Percentiles rank a stretch among this genome's conserved stretches.
Evolutionary conservation across 2,329 filamentous ascomycete species (phyloP).

Genomic region (Penicillium brasilianum): DNA sequence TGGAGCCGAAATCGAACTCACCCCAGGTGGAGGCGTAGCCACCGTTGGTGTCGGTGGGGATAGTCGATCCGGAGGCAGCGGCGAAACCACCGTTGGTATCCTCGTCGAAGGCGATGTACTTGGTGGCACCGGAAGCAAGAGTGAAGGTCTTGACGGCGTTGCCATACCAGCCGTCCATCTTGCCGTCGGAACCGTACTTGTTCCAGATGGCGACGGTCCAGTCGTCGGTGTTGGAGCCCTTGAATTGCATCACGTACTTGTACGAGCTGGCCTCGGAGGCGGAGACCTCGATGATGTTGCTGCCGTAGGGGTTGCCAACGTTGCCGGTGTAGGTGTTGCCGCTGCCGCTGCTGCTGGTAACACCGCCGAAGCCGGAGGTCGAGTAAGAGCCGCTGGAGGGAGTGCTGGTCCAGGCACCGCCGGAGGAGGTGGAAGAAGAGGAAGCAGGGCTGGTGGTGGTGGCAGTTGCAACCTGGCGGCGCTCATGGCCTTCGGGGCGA

Average conservation of each 20-base stretch:
- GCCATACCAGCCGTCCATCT: conserved; percentile 42
- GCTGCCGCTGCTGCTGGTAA: conserved; percentile 28
- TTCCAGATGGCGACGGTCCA: conserved; percentile 47
- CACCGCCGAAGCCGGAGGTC: conserved; percentile 40
- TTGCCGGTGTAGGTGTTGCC: conserved; percentile 45
- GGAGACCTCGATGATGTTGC: conserved; percentile 48
- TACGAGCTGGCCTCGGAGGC: conserved; percentile 36
- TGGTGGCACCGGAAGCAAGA: conserved; percentile 37
- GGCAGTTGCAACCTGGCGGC: conserved; percentile 28
- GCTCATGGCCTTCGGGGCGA: conserved; percentile 28
- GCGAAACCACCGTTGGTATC: conserved; percentile 43
- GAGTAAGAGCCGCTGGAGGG: conserved; percentile 29
- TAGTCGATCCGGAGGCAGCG: conserved; percentile 28
- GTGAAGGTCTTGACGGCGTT: conserved; percentile 36
- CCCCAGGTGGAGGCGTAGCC: conserved; percentile 40
- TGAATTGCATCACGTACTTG: conserved; percentile 43
- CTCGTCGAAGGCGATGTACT: conserved; percentile 42
- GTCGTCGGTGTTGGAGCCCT: conserved; percentile 37
- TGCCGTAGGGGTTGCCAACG: conserved; percentile 45
- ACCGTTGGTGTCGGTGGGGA: conserved; percentile 35
- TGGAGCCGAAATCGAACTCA: conserved; percentile 40
- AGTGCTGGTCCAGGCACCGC: conserved; percentile 25
- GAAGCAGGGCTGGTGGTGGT: conserved; percentile 3
- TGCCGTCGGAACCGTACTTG: conserved; percentile 40
- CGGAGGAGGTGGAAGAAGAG: conserved; percentile 11